phyloP scores from a whole-genome alignment of 768 basidiomycete species.

The Tylopilus sp. region DNA sequence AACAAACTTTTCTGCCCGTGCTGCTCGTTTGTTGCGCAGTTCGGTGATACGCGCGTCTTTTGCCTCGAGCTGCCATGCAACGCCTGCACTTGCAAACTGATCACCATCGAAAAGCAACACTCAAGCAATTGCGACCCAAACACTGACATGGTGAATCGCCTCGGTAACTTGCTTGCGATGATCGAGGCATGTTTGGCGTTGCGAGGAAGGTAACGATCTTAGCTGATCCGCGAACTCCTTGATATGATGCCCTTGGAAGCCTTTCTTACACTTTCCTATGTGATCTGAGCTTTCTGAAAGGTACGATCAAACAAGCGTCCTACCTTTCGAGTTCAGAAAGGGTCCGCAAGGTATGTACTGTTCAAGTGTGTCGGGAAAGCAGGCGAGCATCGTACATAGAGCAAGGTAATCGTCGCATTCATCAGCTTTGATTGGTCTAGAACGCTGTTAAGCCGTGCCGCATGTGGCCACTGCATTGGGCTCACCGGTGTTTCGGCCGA shows the following conservation, averaged over 20 bases:
- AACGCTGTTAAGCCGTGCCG: background rate
- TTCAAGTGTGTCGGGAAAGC: conserved; percentile 10
- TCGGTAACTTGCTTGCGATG: conserved; percentile 9
- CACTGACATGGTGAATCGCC: conserved; percentile 10
- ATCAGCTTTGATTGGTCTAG: conserved; percentile 20
- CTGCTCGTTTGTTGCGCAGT: conserved; percentile 24
- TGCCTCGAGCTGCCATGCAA: conserved; percentile 22
- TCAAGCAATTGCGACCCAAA: background rate
- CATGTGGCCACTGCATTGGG: background rate
- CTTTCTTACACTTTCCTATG: conserved; percentile 18
- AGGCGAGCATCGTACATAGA: conserved; percentile 8
- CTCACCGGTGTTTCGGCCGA: conserved; percentile 24
- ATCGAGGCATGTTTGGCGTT: conserved; percentile 21
- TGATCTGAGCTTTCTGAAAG: conserved; percentile 3
- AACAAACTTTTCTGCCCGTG: conserved; percentile 27
- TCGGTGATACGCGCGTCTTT: conserved; percentile 18
- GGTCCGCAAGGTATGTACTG: conserved; percentile 27
- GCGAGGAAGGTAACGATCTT: conserved; percentile 5
- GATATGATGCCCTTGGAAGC: conserved; percentile 20
- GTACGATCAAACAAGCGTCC: background rate
- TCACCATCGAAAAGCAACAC: conserved; percentile 6
- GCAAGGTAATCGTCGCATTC: conserved; percentile 5
- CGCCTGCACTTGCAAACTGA: conserved; percentile 25
- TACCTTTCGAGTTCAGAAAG: conserved; percentile 24
- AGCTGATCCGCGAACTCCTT: conserved; percentile 16